Conservation (phyloP, 176 grass and related monocot species). For the Musa troglodytarum region DNA sequence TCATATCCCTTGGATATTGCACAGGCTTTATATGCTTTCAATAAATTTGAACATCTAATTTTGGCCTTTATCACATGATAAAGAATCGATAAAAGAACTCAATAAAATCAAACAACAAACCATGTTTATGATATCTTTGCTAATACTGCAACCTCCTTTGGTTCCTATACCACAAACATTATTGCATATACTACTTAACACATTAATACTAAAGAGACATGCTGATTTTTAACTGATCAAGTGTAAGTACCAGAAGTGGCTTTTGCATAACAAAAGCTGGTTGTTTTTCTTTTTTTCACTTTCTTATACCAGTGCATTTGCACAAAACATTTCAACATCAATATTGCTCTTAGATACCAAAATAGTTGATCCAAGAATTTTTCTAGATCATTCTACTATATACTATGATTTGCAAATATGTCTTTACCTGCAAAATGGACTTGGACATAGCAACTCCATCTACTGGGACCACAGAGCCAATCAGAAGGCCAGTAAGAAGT, state of each 20-base stretch:
- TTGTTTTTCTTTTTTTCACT: neutral
- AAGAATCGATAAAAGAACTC: neutral
- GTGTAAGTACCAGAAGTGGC: no score
- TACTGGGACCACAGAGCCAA: slow-evolving; percentile 79
- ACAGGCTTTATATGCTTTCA: neutral
- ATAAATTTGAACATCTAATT: neutral
- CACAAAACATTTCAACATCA: no score
- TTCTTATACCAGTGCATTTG: no score
- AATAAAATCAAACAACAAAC: neutral
- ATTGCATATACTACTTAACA: no score
- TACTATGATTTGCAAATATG: slow-evolving; percentile 6
- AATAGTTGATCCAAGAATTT: no score
- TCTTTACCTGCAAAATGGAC: slow-evolving; percentile 82
- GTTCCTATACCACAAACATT: no score
- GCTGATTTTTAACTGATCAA: no score
- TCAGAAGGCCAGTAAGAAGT: slow-evolving; percentile 71
- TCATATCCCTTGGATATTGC: neutral
- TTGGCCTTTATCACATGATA: neutral
- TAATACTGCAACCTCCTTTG: no score
- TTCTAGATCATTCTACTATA: neutral
- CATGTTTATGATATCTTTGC: no score
- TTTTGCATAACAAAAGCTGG: neutral
- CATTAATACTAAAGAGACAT: no score
- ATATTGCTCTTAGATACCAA: no score
- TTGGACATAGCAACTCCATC: slow-evolving; percentile 83